These are phyloP conservation scores for Boletus rubroflammeus DNA, from an alignment of 768 basidiomycete genomes.

Conservation along the genomic window DNA sequence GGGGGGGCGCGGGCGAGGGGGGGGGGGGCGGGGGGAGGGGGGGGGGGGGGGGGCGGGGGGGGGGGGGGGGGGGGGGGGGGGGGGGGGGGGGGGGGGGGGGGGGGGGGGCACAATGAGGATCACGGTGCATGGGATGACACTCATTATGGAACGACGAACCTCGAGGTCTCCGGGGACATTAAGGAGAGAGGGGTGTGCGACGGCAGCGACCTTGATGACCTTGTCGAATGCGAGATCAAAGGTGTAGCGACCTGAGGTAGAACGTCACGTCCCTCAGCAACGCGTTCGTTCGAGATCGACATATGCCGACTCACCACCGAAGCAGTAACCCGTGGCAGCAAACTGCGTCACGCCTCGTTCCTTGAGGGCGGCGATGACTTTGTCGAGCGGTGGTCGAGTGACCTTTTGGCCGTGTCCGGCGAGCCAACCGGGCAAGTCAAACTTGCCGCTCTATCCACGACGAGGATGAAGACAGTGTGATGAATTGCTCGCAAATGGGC, in stretches of 20 bases:
- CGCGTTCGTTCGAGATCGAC: neutral
- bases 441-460: neutral
- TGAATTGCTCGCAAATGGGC: neutral
- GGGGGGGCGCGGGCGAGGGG: too few species aligned
- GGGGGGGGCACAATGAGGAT: neutral
- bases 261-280: neutral
- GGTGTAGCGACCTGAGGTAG: slow-evolving; percentile 36
- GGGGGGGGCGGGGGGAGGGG: too few species aligned
- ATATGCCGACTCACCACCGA: slow-evolving; percentile 45
- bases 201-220: slow-evolving; percentile 36
- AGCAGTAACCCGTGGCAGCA: slow-evolving; percentile 67
- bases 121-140: neutral
- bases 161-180: slow-evolving; percentile 48
- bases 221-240: slow-evolving; percentile 45
- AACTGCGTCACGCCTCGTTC: slow-evolving; percentile 54
- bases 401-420: slow-evolving; percentile 35
- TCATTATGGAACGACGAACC: slow-evolving; percentile 30
- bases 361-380: slow-evolving; percentile 55
- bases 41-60: too few species aligned
- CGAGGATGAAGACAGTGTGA: neutral
- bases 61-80: too few species aligned
- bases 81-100: too few species aligned
- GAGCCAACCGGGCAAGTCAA: slow-evolving; percentile 37
- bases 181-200: slow-evolving; percentile 47
- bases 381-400: slow-evolving; percentile 51